Percentiles rank a stretch among this genome's conserved stretches.
Conservation (phyloP, 768 basidiomycete genomes). For the Boletus huronensis region DNA sequence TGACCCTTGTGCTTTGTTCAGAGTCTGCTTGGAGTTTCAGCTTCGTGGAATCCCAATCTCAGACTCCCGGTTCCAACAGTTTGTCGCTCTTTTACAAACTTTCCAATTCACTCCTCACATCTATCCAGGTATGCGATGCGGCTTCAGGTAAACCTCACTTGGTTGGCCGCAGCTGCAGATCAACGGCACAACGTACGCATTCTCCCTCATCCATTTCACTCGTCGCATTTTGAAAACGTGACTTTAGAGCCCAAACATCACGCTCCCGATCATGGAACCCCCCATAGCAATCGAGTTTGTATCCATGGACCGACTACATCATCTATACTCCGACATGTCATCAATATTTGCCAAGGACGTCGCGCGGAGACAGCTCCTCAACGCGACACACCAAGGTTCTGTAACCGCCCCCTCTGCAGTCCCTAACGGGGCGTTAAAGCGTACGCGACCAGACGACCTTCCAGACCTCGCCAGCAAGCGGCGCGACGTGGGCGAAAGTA, state of each 20-base stretch:
- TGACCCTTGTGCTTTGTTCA: conserved; percentile 24
- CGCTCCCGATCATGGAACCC: conserved; percentile 56
- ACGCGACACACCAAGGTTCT: conserved; percentile 27
- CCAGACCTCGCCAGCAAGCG: conserved; percentile 54
- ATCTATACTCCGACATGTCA: conserved; percentile 61
- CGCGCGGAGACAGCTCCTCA: conserved; percentile 39
- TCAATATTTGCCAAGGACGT: conserved; percentile 61
- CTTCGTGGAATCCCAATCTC: conserved; percentile 42
- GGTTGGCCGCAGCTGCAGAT: conserved; percentile 69
- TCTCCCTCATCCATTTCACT: background rate
- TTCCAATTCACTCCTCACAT: conserved; percentile 11
- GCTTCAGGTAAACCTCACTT: conserved; percentile 67
- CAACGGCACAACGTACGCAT: conserved; percentile 47
- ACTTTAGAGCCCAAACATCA: conserved; percentile 32
- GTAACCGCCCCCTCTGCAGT: conserved; percentile 15
- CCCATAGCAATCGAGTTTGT: conserved; percentile 49
- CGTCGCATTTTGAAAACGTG: conserved; percentile 3
- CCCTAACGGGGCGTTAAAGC: conserved; percentile 46
- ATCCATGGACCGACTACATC: conserved; percentile 57
- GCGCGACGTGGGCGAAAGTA: conserved; percentile 65
- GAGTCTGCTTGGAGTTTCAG: conserved; percentile 62
- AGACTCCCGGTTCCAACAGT: conserved; percentile 59
- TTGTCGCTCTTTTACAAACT: conserved; percentile 27
- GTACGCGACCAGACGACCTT: conserved; percentile 56
- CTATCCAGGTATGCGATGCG: conserved; percentile 51